These are phyloP conservation scores for Rhizophlyctis rosea DNA, from an alignment of 192 early-diverging fungal genomes.

Conservation along the genomic window DNA sequence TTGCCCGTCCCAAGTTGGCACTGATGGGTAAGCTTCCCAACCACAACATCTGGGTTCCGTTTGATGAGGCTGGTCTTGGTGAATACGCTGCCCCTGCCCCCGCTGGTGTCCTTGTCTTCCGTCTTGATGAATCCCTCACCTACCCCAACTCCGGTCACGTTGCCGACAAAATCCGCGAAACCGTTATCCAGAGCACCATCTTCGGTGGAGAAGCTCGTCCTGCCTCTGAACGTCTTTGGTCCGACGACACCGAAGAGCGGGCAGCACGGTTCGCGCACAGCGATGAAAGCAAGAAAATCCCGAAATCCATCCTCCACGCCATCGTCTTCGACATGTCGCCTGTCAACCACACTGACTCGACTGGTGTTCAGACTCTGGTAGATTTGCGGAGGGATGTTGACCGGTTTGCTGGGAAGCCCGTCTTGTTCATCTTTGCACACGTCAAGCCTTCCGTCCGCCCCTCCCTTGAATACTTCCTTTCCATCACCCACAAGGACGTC, in stretches of 20 bases:
- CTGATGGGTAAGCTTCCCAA: conserved; percentile 34
- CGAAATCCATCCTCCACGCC: conserved; percentile 63
- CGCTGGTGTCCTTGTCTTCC: conserved; percentile 68
- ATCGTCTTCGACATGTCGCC: conserved; percentile 79
- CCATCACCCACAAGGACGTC: conserved; percentile 6
- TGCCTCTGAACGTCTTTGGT: conserved; percentile 28
- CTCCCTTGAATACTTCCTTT: conserved; percentile 20
- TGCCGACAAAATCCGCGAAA: conserved; percentile 24
- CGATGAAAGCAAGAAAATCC: too few relatives aligned
- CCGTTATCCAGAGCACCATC: conserved; percentile 19
- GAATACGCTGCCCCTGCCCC: conserved; percentile 23
- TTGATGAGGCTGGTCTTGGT: conserved; percentile 6
- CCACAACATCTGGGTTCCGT: conserved; percentile 28
- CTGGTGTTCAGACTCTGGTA: conserved; percentile 72
- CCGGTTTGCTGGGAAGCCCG: conserved; percentile 43
- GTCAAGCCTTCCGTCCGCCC: conserved; percentile 26
- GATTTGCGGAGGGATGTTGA: conserved; percentile 61
- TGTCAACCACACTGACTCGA: conserved; percentile 76
- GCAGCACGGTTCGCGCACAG: too few relatives aligned
- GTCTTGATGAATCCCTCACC: conserved; percentile 58
- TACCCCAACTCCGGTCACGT: conserved; percentile 69
- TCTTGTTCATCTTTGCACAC: conserved; percentile 55
- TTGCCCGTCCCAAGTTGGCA: conserved; percentile 67
- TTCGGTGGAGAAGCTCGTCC: conserved; percentile 20
- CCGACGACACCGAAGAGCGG: conserved; percentile 34